These are phyloP conservation scores for Lepidium africanum DNA, from an alignment of 345 rosid genomes.

Conservation along the genomic window DNA sequence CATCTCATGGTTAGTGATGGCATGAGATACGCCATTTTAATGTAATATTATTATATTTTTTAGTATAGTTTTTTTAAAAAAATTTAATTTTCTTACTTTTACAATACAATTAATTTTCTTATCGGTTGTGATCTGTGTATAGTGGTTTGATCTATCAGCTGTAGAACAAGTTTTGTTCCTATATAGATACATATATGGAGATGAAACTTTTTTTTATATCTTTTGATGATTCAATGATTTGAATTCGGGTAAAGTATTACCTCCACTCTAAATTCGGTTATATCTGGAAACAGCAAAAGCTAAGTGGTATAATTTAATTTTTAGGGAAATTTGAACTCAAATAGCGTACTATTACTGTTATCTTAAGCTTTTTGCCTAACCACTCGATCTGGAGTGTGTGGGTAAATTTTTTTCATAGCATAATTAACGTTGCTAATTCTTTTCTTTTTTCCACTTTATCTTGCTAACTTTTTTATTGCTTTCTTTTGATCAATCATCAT, in stretches of 20 bases:
- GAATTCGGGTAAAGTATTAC: too few relatives aligned
- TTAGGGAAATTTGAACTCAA: too few relatives aligned
- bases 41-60: constrained; percentile 32
- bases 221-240: too few relatives aligned
- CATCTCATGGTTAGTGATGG: constrained; percentile 85
- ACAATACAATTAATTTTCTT: background rate
- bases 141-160: constrained; percentile 9
- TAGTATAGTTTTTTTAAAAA: background rate
- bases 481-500: background rate
- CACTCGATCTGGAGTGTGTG: too few relatives aligned
- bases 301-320: too few relatives aligned
- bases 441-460: background rate
- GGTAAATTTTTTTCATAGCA: too few relatives aligned
- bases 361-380: too few relatives aligned
- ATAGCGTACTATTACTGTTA: too few relatives aligned
- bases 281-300: too few relatives aligned
- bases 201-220: background rate
- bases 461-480: background rate
- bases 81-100: background rate
- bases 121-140: background rate
- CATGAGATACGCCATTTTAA: constrained; percentile 86
- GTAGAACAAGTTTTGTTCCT: constrained; percentile 15
- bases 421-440: background rate
- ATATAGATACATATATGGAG: background rate
- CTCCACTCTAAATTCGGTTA: too few relatives aligned